Percentiles rank a stretch among this genome's conserved stretches.
Evolutionary conservation across 306 rosid species (phyloP).

Genomic region (Hippophae tibetana): DNA sequence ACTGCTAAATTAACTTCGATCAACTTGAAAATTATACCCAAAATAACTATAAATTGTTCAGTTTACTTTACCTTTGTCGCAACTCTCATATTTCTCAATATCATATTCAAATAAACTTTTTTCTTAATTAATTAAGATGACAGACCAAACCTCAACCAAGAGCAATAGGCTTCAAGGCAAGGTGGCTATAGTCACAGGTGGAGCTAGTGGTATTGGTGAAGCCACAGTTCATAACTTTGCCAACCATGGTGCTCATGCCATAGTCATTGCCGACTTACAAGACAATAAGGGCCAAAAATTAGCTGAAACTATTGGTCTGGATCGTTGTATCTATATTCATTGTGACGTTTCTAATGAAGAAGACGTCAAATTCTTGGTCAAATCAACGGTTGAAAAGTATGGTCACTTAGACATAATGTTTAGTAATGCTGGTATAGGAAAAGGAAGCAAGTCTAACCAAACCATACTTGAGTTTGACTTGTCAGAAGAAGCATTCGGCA

Average conservation of each 20-base stretch:
- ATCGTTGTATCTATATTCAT: slow-evolving; percentile 6
- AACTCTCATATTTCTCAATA: no score
- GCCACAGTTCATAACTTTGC: slow-evolving; percentile 4
- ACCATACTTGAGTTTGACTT: slow-evolving; percentile 8
- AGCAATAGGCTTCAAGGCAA: slow-evolving; percentile 13
- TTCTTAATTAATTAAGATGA: no score
- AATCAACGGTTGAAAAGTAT: not conserved
- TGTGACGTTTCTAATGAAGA: slow-evolving; percentile 17
- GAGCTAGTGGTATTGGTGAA: slow-evolving; percentile 18
- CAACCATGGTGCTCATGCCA: slow-evolving; percentile 12
- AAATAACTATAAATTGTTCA: no score
- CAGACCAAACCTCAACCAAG: not conserved
- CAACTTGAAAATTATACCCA: no score
- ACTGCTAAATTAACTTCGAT: no score
- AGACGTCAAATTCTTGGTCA: not conserved
- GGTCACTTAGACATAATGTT: slow-evolving; percentile 18
- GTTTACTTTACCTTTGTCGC: no score
- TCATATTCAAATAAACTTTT: no score
- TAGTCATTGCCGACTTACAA: slow-evolving; percentile 18
- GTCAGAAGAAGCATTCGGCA: slow-evolving; percentile 4
- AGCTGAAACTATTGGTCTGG: not conserved
- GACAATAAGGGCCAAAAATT: slow-evolving; percentile 14
- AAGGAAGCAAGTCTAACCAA: not conserved
- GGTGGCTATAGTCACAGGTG: slow-evolving; percentile 25
- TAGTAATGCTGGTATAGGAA: slow-evolving; percentile 16